These are phyloP conservation scores for Stropharia rugosoannulata DNA, from an alignment of 768 basidiomycete genomes.

Conservation along the genomic window DNA sequence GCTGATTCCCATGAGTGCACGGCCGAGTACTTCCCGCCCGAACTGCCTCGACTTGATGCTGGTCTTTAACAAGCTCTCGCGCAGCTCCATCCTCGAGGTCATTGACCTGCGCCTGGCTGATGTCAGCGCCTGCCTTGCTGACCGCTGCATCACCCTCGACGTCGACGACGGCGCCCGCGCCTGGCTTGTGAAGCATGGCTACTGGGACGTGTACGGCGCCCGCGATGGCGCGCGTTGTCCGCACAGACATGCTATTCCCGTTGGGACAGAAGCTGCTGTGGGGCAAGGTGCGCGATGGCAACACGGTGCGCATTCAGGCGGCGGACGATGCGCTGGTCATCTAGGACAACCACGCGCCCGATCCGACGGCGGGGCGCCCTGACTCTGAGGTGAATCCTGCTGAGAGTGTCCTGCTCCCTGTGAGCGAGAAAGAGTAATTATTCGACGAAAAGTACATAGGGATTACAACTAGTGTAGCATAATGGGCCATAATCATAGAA, in stretches of 20 bases:
- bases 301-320: constrained; percentile 59
- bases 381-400: no score
- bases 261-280: constrained; percentile 77
- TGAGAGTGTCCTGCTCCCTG: constrained; percentile 15
- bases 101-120: constrained; percentile 79
- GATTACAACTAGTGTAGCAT: no score
- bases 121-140: constrained; percentile 62
- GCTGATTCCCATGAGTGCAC: constrained; percentile 77
- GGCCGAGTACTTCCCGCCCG: constrained; percentile 82
- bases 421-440: neutral
- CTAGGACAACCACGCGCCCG: constrained; percentile 59
- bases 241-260: constrained; percentile 79
- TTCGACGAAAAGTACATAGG: no score
- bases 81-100: constrained; percentile 70
- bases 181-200: no score
- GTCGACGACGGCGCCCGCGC: no score
- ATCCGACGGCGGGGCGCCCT: constrained; percentile 31
- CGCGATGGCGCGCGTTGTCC: constrained; percentile 85
- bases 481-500: no score
- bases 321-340: constrained; percentile 45
- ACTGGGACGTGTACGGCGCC: constrained; percentile 85
- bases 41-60: constrained; percentile 86
- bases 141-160: constrained; percentile 68
- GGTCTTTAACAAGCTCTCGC: constrained; percentile 89
- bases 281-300: constrained; percentile 80